Evolutionary conservation across 2,329 filamentous ascomycete species (phyloP).

Genomic region (Apiospora hydei): DNA sequence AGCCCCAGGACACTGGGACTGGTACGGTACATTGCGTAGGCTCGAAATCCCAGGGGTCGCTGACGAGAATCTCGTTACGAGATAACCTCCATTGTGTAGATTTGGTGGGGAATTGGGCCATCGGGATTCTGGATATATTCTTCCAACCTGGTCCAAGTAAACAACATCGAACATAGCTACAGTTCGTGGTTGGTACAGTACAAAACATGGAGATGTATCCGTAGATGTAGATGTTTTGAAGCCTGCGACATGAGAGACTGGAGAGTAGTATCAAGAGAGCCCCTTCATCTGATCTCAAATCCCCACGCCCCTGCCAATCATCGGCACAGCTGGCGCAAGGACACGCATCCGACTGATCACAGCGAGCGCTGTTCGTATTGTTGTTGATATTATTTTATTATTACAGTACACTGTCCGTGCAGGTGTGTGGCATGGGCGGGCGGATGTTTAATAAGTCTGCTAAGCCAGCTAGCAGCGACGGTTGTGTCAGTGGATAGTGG

Average conservation of each 20-base stretch:
- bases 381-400: conserved; percentile 16
- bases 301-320: conserved; percentile 13
- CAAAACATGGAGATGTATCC: not conserved
- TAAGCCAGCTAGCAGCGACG: conserved; percentile 14
- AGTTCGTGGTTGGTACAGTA: not conserved
- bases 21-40: not conserved
- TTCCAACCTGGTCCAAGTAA: not conserved
- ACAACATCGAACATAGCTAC: not conserved
- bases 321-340: not conserved
- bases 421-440: not conserved
- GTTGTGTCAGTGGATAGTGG: conserved; percentile 20
- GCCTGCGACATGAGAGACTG: not conserved
- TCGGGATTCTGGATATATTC: not conserved
- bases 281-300: conserved; percentile 1
- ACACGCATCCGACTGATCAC: not conserved
- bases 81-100: conserved; percentile 1
- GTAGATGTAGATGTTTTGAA: not conserved
- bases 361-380: conserved; percentile 9
- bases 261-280: not conserved
- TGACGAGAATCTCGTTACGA: not conserved
- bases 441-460: conserved; percentile 18
- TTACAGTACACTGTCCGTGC: conserved; percentile 12
- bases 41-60: not conserved
- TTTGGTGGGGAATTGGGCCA: conserved; percentile 4
- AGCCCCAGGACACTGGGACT: not conserved